Evolutionary conservation across 495 filamentous ascomycete genomes (phyloP), one percentile per base, ranked within the genome.

Genomic region (Podospora comata): DNA sequence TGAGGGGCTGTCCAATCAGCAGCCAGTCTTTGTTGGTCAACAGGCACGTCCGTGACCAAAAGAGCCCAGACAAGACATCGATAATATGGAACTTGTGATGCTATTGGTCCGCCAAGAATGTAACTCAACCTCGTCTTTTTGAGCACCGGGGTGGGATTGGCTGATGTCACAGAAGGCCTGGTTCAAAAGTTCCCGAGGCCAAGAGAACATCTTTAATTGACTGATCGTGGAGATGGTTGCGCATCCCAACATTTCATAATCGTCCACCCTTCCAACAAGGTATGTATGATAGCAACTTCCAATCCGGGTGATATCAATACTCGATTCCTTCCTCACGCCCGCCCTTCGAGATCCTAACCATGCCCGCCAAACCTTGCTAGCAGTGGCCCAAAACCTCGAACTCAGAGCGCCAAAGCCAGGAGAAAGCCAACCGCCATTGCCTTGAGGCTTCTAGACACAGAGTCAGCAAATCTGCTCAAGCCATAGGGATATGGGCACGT

Each of bases 401-500:
- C n/a, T 61, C 59, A 61, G 27, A 61, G 59, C 23, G 27, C 27
- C 20, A 61, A 26, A 32, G 59, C 59, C 9, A 61, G 27, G 7
- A 61, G 59, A 32, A 61, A 18, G 6, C 59, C 59, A 15, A 61
- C 59, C 3, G 27, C 59, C 59, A 61, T 61, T 18, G 59, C 59
- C 28, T 61, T 34, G 27, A 61, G 23, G 28, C 59, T 61, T 27
- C 59, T 61, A n/a, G 5, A 32, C 18, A 27, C 20, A 61, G 19
- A 13, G 23, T 61, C 7, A 61, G 59, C 59, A 61, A 4, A 30
- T 61, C 2, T 32, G n/a, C 59, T 18, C 6, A 30, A 61, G 23
- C 26, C 5, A 61, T 32, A 13, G 11, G 18, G 27, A 27, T 4
- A 18, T 11, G 32, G 30, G 7, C 30, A 32, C 30, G 3, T 28